Evolutionary conservation across 2,329 filamentous ascomycete species (phyloP), one percentile per base, ranked within the genome.

Genomic region (Xylaria sp.): DNA sequence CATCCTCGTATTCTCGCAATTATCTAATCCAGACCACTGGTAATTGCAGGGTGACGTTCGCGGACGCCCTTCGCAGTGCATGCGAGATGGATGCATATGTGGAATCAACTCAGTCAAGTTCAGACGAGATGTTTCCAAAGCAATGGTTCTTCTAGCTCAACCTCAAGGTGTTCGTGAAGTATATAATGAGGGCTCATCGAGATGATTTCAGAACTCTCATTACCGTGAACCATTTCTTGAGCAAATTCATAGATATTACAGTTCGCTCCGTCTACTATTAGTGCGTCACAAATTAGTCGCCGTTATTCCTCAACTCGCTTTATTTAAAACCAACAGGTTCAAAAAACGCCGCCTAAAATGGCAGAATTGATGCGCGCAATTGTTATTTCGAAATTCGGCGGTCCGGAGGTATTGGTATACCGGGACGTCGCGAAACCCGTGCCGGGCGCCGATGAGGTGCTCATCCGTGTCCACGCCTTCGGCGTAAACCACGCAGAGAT

Each of bases 401-500:
- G 74, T 3, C 78, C 79, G 3, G 74, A 77, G 60, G 75, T 76
- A 59, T 76, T 80, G n/a, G 61, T 70, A 18, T 64, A 74, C 59
- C 69, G 73, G 56, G 66, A 62, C 1, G 75, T 77, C 23, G 61
- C 73, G n/a, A 78, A 76, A 57, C 78, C 80, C 8, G 54, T 62
- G 1, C 76, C 79, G 6, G 49, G 62, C 18, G 46, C 52, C 0
- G 78, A 79, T 61, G 68, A 79, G 49, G 78, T 77, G 0, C 71
- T 81, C 15, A 75, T 83, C 70, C 68, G 75, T 66, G 77, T 83
- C 49, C 75, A 78, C 67, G 82, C 82, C 9, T 84, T 84, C 57
- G 82, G 82, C 2, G 69, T 83, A 49, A 83, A 84, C 69, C 81
- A 83, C 67, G 82, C 82, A 9, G 82, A 84, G 71, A 82, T 82